Conservation (phyloP, 441 rosid species). For the Erodium trifolium region DNA sequence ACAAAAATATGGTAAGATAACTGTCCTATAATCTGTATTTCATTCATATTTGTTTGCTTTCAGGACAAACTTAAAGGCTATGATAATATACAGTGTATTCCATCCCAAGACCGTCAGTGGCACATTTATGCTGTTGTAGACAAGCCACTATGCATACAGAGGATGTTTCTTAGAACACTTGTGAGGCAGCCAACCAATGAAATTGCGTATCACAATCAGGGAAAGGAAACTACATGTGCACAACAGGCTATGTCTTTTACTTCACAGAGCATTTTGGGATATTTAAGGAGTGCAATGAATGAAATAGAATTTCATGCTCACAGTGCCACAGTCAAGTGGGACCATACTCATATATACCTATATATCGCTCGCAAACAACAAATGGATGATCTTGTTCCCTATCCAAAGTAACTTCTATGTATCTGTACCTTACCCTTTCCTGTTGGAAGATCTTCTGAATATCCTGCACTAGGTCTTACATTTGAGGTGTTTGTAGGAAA, state of each 20-base stretch:
- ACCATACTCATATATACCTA: constrained; percentile 95
- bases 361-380: constrained; percentile 79
- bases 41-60: constrained; percentile 18
- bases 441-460: constrained; percentile 13
- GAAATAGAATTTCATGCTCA: constrained; percentile 92
- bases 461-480: constrained; percentile 22
- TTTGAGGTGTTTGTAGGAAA: constrained; percentile 50
- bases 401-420: constrained; percentile 48
- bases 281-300: constrained; percentile 90
- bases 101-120: constrained; percentile 96
- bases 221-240: constrained; percentile 34
- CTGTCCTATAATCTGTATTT: constrained; percentile 15
- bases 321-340: constrained; percentile 67
- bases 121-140: constrained; percentile 80
- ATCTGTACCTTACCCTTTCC: constrained; percentile 9
- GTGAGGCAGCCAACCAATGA: constrained; percentile 81
- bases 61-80: constrained; percentile 97
- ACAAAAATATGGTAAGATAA: background rate
- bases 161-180: constrained; percentile 97
- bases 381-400: constrained; percentile 83
- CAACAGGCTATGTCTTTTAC: constrained; percentile 57
- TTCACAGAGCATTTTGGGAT: constrained; percentile 75
- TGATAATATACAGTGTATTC: constrained; percentile 56
- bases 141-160: constrained; percentile 64
- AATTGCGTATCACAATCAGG: constrained; percentile 43